phyloP scores from a whole-genome alignment of 2,329 filamentous ascomycete genomes.

The Cryphonectria naterciae region DNA sequence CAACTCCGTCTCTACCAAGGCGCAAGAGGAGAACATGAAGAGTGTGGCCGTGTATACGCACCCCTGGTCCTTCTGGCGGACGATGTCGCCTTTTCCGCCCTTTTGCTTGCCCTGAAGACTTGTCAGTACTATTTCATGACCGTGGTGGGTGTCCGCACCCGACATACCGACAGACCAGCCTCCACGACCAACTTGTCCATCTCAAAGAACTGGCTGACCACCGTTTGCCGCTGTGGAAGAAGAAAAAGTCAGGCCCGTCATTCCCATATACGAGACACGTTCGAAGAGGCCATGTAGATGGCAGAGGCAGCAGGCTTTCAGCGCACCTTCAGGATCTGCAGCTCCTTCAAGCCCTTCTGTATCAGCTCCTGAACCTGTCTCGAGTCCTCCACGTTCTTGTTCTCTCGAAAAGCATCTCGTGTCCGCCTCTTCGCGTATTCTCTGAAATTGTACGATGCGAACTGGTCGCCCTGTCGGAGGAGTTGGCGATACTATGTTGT shows the following conservation, averaged over 20 bases:
- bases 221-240: constrained; percentile 78
- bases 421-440: constrained; percentile 94
- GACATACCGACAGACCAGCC: constrained; percentile 74
- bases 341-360: constrained; percentile 82
- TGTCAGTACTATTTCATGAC: constrained; percentile 26
- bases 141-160: constrained; percentile 1
- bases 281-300: neutral
- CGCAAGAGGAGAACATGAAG: too few relatives aligned
- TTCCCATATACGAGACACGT: neutral
- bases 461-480: constrained; percentile 82
- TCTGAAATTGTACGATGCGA: constrained; percentile 95
- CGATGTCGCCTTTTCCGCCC: constrained; percentile 66
- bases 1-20: neutral
- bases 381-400: constrained; percentile 72
- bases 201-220: constrained; percentile 94
- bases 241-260: constrained; percentile 15
- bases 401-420: constrained; percentile 85
- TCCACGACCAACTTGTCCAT: constrained; percentile 91
- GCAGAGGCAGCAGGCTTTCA: constrained; percentile 29
- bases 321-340: constrained; percentile 86
- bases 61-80: constrained; percentile 80
- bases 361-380: constrained; percentile 84
- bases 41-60: constrained; percentile 46
- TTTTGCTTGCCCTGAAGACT: constrained; percentile 68
- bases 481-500: constrained; percentile 81